A percentile compares a stretch with the other conserved stretches of the same genome.
These are phyloP conservation scores for Asclepias syriaca DNA, from an alignment of 257 asterid genomes.

Conservation along the genomic window DNA sequence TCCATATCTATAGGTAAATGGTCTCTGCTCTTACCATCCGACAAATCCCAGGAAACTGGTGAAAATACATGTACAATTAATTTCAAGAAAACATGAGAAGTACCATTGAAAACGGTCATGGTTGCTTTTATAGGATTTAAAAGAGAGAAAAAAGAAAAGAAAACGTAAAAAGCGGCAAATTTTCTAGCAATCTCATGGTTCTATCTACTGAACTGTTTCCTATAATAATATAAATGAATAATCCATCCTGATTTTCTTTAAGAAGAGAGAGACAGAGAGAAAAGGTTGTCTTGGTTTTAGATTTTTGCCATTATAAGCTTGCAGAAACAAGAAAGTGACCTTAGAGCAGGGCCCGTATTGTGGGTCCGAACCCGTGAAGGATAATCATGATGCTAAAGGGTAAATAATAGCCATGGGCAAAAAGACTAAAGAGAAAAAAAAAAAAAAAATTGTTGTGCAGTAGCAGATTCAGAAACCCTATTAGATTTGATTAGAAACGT, in stretches of 20 bases:
- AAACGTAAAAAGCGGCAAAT: not conserved
- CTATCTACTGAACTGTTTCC: not conserved
- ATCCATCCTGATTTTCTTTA: not conserved
- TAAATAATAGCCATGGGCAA: not conserved
- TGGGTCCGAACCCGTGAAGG: not conserved
- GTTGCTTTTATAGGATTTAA: not conserved
- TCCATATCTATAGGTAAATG: not conserved
- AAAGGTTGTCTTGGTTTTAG: not conserved
- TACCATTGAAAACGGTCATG: not conserved
- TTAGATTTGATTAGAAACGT: not conserved
- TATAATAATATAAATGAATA: too few species aligned
- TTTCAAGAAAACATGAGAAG: too few species aligned
- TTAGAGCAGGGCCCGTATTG: not conserved
- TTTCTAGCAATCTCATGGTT: not conserved
- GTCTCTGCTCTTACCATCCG: conserved; percentile 33
- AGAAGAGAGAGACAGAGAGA: not conserved
- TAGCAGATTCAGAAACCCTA: not conserved
- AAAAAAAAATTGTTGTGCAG: not conserved
- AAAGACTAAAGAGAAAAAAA: not conserved
- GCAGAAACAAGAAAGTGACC: not conserved
- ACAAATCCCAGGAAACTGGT: conserved; percentile 50
- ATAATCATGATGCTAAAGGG: not conserved
- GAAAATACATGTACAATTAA: not conserved
- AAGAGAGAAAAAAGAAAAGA: not conserved
- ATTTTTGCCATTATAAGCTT: not conserved